These are phyloP conservation scores for Salix exigua DNA, from an alignment of 345 rosid genomes.

Conservation along the genomic window DNA sequence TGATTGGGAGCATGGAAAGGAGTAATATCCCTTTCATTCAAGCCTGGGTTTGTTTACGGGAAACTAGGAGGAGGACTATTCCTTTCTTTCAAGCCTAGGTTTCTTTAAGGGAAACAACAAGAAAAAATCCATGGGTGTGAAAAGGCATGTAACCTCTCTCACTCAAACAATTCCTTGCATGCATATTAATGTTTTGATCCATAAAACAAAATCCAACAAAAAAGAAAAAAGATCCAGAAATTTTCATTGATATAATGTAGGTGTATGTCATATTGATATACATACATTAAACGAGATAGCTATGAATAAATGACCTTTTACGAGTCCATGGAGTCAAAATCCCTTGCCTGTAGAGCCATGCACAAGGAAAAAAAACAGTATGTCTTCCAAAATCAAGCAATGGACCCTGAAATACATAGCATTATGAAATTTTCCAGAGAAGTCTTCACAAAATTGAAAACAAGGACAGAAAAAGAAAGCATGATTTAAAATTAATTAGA, in stretches of 20 bases:
- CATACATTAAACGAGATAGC: slow-evolving; percentile 7
- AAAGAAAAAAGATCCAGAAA: not conserved
- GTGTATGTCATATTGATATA: not conserved
- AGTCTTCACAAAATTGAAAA: not conserved
- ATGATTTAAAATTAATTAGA: not conserved
- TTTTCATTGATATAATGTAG: not conserved
- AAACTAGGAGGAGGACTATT: not conserved
- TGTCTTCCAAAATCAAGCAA: slow-evolving; percentile 89
- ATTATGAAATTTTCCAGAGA: slow-evolving; percentile 4
- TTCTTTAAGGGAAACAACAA: not conserved
- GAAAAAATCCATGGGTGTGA: not conserved
- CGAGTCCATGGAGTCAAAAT: slow-evolving; percentile 77
- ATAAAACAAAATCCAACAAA: not conserved
- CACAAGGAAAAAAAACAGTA: slow-evolving; percentile 68
- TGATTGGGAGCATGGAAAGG: not conserved
- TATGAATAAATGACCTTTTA: slow-evolving; percentile 46
- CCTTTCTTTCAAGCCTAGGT: not conserved
- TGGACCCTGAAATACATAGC: slow-evolving; percentile 61
- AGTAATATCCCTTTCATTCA: not conserved
- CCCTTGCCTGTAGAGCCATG: slow-evolving; percentile 86
- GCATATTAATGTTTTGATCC: not conserved
- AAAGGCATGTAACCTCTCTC: not conserved
- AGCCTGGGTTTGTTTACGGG: not conserved
- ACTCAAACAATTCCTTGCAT: not conserved
- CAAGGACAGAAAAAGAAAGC: not conserved